Conservation (phyloP, 1,284 basidiomycete genomes). For the Marasmius oreades region DNA sequence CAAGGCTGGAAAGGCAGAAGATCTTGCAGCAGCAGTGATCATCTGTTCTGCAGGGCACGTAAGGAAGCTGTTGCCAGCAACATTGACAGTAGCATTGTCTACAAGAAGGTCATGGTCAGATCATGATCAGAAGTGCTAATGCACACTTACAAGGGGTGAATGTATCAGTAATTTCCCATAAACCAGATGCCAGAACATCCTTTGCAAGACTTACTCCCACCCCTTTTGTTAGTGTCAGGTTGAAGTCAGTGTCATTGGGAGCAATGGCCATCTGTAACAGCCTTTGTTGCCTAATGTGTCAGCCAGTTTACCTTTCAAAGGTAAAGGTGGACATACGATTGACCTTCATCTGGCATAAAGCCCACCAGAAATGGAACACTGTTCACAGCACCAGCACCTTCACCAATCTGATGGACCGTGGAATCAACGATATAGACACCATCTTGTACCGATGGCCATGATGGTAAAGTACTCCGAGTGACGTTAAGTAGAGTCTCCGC, state of each 20-base stretch:
- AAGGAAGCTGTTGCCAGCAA: constrained; percentile 4
- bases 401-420: constrained; percentile 13
- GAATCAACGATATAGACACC: constrained; percentile 15
- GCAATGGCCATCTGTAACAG: constrained; percentile 12
- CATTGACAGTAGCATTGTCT: neutral
- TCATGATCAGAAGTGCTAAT: neutral
- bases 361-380: constrained; percentile 18
- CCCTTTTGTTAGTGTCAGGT: constrained; percentile 3
- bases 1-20: constrained; percentile 10
- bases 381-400: constrained; percentile 15
- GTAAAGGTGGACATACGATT: constrained; percentile 15
- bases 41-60: constrained; percentile 12
- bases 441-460: constrained; percentile 16
- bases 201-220: constrained; percentile 8
- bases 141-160: constrained; percentile 14
- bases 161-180: constrained; percentile 15
- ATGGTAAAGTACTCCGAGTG: constrained; percentile 10
- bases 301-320: neutral
- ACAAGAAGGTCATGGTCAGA: neutral
- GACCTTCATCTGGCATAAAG: constrained; percentile 21
- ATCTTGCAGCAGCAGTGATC: constrained; percentile 7
- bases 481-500: constrained; percentile 17
- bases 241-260: constrained; percentile 18
- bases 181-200: constrained; percentile 14
- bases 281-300: constrained; percentile 2